These are phyloP conservation scores for Lichenothelia convexa DNA, from an alignment of 495 filamentous ascomycete species.

Conservation along the genomic window DNA sequence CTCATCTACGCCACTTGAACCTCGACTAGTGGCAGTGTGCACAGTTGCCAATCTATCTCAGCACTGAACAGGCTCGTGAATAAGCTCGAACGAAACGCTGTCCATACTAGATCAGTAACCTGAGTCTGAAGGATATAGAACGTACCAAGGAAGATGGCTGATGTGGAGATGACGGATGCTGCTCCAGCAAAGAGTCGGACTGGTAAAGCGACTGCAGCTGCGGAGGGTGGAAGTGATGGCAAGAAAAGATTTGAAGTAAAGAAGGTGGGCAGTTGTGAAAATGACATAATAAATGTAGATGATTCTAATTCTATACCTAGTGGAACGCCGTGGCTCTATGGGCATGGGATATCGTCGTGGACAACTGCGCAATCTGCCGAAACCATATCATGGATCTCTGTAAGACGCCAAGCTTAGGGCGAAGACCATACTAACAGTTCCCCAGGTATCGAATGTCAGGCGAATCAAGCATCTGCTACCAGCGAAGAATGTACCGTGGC, in stretches of 20 bases:
- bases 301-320: constrained; percentile 28
- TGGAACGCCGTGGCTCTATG: constrained; percentile 99
- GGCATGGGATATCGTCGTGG: constrained; percentile 99
- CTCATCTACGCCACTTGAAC: no score
- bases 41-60: no score
- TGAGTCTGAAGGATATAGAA: no score
- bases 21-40: no score
- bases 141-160: no score
- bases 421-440: not conserved
- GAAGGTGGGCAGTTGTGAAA: constrained; percentile 43
- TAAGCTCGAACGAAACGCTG: no score
- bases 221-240: constrained; percentile 38
- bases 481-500: constrained; percentile 97
- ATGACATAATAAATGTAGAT: constrained; percentile 5
- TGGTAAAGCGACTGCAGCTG: constrained; percentile 31
- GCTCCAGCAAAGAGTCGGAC: constrained; percentile 31
- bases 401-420: constrained; percentile 22
- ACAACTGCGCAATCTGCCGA: constrained; percentile 98
- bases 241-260: constrained; percentile 98
- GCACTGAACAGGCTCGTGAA: no score
- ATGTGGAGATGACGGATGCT: constrained; percentile 93
- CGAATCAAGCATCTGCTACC: constrained; percentile 95
- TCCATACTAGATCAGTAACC: no score
- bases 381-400: constrained; percentile 99
- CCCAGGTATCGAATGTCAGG: constrained; percentile 91